Evolutionary conservation across 2,329 filamentous ascomycete genomes (phyloP), one percentile per base, ranked within the genome.

Genomic region (Cercospora sp.): DNA sequence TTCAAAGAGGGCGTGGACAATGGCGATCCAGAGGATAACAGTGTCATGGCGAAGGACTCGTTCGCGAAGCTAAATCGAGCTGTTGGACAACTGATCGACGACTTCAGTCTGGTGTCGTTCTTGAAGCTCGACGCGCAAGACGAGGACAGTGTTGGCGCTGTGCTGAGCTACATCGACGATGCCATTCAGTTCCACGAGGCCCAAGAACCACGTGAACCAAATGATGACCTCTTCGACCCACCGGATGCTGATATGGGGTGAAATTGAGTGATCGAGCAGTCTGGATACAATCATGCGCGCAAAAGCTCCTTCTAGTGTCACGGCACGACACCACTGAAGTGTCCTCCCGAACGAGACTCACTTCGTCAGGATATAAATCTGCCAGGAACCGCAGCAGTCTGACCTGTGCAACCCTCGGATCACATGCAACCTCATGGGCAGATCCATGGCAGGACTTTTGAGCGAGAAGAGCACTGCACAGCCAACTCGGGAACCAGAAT

Each of bases 71-170:
- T 98, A 72, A 97, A 97, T 78, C 87, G 88, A 69, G 94, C 94
- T 0, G 94, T 99, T 5, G 95, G 92, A 0, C 88, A 91, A 63
- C 83, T 99, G 72, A 97, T 99, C 72, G 95, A 98, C 79, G 95
- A 93, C 80, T 99, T 97, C 82, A 97, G 93, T 82, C 96, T 99
- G 92, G 92, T 99, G 12, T 97, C 92, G 59, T 99, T 97, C 78
- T 84, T 97, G 66, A 92, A 94, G 82, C 84, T 98, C 55, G 92
- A 98, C 77, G 91, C 90, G 30, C 91, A 95, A 72, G 90, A 97
- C 75, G 94, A 98, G 81, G 93, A 98, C 75, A 98, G 94, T 76
- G 89, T 98, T 3, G 90, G 87, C 1, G 89, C 86, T 1, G 90
- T 97, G 28, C 80, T 97, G 73, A 97, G 93, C 83, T 93, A 96